phyloP scores from a whole-genome alignment of 2,329 filamentous ascomycete genomes.

The Graphiopsis chlorocephala region DNA sequence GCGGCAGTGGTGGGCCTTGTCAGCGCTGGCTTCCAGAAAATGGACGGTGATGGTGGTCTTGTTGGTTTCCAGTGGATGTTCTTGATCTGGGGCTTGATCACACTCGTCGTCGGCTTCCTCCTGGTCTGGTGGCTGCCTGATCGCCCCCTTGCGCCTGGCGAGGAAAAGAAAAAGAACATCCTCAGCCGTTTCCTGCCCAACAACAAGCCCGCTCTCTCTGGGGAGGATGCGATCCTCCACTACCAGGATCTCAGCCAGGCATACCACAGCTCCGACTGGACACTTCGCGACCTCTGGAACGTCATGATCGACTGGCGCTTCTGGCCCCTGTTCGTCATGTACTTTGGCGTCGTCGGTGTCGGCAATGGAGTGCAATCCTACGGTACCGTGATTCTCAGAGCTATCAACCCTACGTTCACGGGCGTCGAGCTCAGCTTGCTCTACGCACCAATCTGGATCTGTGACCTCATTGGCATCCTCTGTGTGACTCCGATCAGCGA shows the following conservation, averaged over 20 bases:
- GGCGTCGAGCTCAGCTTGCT: conserved; percentile 75
- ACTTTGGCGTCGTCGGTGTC: conserved; percentile 90
- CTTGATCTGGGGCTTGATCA: conserved; percentile 76
- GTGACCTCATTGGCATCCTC: conserved; percentile 79
- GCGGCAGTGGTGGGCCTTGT: conserved; percentile 86
- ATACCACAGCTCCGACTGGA: conserved; percentile 75
- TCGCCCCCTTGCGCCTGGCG: conserved; percentile 71
- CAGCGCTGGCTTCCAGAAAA: conserved; percentile 85
- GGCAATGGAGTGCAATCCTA: conserved; percentile 89
- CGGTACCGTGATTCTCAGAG: conserved; percentile 78
- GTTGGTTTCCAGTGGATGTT: conserved; percentile 94
- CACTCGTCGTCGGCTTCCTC: conserved; percentile 65
- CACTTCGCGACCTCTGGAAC: conserved; percentile 62
- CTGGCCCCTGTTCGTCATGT: conserved; percentile 86
- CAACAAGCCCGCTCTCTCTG: conserved; percentile 67
- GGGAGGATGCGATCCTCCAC: conserved; percentile 75
- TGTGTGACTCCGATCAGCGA: conserved; percentile 82
- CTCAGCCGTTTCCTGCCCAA: conserved; percentile 65
- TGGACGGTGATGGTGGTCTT: conserved; percentile 74
- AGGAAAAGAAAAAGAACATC: conserved; percentile 51
- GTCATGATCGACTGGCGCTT: conserved; percentile 83
- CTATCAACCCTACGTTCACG: conserved; percentile 71
- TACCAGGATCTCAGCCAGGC: conserved; percentile 79
- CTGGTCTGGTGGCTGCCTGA: conserved; percentile 91
- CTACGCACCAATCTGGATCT: conserved; percentile 87